A percentile compares a stretch with the other conserved stretches of the same genome.
Conservation (phyloP, 1,284 basidiomycete genomes). For the Termitomyces sp. region DNA sequence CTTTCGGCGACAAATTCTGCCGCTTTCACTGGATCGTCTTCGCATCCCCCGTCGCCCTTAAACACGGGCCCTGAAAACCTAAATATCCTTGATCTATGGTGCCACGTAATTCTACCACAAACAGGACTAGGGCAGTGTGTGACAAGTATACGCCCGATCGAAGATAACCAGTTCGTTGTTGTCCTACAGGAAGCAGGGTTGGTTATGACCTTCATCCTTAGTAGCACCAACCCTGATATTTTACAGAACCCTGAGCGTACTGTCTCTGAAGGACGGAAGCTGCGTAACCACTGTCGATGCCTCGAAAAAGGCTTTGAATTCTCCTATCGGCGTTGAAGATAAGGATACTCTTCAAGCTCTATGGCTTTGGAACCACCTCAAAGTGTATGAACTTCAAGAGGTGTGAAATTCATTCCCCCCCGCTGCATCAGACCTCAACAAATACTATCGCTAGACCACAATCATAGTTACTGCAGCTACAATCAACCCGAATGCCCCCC, state of each 20-base stretch:
- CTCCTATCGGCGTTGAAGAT: constrained; percentile 24
- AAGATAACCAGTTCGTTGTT: constrained; percentile 38
- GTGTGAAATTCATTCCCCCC: constrained; percentile 26
- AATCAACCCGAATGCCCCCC: constrained; percentile 33
- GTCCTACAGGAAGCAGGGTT: constrained; percentile 55
- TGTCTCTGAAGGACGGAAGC: constrained; percentile 38
- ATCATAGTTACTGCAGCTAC: constrained; percentile 42
- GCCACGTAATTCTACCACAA: constrained; percentile 48
- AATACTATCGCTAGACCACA: constrained; percentile 25
- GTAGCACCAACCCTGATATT: constrained; percentile 4
- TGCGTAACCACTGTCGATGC: constrained; percentile 31
- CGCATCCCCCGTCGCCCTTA: constrained; percentile 39
- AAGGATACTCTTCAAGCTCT: constrained; percentile 27
- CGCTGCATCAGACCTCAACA: constrained; percentile 6
- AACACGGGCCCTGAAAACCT: constrained; percentile 17
- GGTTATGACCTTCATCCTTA: constrained; percentile 14
- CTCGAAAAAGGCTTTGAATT: constrained; percentile 21
- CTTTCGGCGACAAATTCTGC: constrained; percentile 44
- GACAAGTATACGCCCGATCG: constrained; percentile 38
- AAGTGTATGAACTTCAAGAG: constrained; percentile 37
- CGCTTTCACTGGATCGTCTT: constrained; percentile 33
- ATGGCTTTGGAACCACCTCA: constrained; percentile 47
- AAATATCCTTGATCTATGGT: constrained; percentile 34
- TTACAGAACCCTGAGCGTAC: constrained; percentile 37
- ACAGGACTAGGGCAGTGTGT: constrained; percentile 36